Evolutionary conservation across 2,329 filamentous ascomycete species (phyloP).

Genomic region (Monosporascus sp.): DNA sequence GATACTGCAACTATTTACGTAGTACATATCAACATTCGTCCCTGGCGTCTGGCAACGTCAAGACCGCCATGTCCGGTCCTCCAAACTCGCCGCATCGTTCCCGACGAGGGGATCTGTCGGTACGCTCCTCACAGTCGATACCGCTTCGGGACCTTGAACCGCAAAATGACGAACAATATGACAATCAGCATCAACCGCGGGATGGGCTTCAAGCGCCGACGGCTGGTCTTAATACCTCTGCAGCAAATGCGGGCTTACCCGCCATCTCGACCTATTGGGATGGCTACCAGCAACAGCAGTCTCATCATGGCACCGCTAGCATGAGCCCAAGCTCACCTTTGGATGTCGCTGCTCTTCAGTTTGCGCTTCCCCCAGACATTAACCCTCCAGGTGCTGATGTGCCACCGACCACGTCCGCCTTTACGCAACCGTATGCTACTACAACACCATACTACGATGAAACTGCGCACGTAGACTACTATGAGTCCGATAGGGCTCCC

Average conservation of each 20-base stretch:
- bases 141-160: neutral
- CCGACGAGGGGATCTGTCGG: neutral
- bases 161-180: conserved; percentile 1
- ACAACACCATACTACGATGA: conserved; percentile 38
- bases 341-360: conserved; percentile 47
- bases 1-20: neutral
- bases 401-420: conserved; percentile 18
- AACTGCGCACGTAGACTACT: conserved; percentile 32
- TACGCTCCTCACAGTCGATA: neutral
- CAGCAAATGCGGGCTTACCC: conserved; percentile 29
- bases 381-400: conserved; percentile 24
- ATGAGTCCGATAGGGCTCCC: conserved; percentile 54
- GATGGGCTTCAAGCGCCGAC: conserved; percentile 17
- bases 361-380: conserved; percentile 49
- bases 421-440: conserved; percentile 26
- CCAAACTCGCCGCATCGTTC: neutral
- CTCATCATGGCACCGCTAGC: conserved; percentile 28
- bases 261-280: conserved; percentile 50
- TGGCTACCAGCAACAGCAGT: conserved; percentile 36
- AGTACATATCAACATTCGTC: neutral
- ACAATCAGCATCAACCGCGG: neutral
- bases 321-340: conserved; percentile 43
- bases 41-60: neutral
- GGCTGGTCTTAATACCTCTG: conserved; percentile 18
- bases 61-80: neutral